Evolutionary conservation across 148 eudicot species (phyloP), one percentile per base, ranked within the genome.

Genomic region (Pouteria glomerata): DNA sequence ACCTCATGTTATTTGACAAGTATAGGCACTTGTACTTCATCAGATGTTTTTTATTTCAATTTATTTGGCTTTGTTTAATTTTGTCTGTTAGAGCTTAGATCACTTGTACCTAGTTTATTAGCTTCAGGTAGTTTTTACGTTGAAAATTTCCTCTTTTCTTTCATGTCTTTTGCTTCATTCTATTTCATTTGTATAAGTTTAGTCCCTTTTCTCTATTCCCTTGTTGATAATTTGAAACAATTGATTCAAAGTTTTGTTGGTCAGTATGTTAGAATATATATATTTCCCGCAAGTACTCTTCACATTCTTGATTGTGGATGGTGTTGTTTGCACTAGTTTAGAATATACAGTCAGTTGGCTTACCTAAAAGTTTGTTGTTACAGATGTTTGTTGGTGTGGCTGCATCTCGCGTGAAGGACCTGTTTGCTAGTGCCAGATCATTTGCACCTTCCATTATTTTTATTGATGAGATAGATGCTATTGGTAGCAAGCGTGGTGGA

Each of bases 351-450:
- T 19, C 6, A 37, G 33, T 27, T 68, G 50, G 65, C 68, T 68
- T 18, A 75, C 2, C 24, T 47, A 2, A 13, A 7, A 14, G 2
- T 68, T 34, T 31, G 7, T 63, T 57, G 14, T 59, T 71, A 63
- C 82, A 88, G 91, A 93, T 93, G 98, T 93, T 90, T 87, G 91
- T 84, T 73, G 98, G 98, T 34, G 97, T 93, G 27, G 98, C 97
- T 61, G 98, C 98, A 44, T 85, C 98, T 70, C 84, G 97, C 69
- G 98, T 93, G 73, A 93, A 85, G 78, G 98, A 93, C 75, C 97
- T 93, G 64, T 93, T 93, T 77, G 76, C 88, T 67, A 91, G 85
- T 81, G 88, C 98, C 72, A 89, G 97, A 79, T 82, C 91, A 62
- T 89, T 60, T 84, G 87, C 98, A 58, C 98, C 98, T 73, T 91